Evolutionary conservation across 163 green algal species (phyloP), one percentile per base, ranked within the genome.

Genomic region (Scenedesmus sp.): DNA sequence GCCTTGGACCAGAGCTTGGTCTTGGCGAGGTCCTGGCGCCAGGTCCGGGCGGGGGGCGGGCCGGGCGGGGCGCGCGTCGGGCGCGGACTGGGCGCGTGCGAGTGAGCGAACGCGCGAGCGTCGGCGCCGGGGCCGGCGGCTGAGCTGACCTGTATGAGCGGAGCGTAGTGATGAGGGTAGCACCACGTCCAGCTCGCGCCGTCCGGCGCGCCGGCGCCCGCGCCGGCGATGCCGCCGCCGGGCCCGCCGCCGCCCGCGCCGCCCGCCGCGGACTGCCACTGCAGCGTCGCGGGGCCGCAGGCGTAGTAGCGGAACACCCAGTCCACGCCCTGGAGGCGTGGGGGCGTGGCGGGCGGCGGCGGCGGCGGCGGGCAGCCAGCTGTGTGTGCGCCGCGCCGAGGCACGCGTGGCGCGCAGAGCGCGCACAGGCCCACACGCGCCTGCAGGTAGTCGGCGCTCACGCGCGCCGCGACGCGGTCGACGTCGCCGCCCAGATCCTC

Each of bases 101-200:
- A n/a, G n/a, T n/a, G n/a, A n/a, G n/a, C n/a, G 15, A 34, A 17
- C 4, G 10, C 36, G 10, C 47, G n/a, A n/a, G n/a, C n/a, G n/a
- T n/a, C n/a, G n/a, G n/a, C n/a, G n/a, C n/a, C n/a, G n/a, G n/a
- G n/a, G n/a, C n/a, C n/a, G n/a, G n/a, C n/a, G n/a, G n/a, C n/a
- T n/a, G n/a, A n/a, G n/a, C n/a, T n/a, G n/a, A 74, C 70, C 66
- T 70, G 39, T 48, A 88, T 88, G 24, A 89, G 78, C 0, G 88
- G 86, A 2, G 87, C 85, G 66, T 91, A 93, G 69, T 91, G 83
- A 70, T 86, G 83, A 3, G 85, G 85, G 70, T 90, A 93, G 60
- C 75, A 89, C 83, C 83, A 93, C 1, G 75, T 87, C 88, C 88
- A 93, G 34, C 62, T 85, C 17, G 83, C 87, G 33, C 80, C 80